These are phyloP conservation scores for Ballota nigra DNA, from an alignment of 257 asterid species.

Conservation along the genomic window DNA sequence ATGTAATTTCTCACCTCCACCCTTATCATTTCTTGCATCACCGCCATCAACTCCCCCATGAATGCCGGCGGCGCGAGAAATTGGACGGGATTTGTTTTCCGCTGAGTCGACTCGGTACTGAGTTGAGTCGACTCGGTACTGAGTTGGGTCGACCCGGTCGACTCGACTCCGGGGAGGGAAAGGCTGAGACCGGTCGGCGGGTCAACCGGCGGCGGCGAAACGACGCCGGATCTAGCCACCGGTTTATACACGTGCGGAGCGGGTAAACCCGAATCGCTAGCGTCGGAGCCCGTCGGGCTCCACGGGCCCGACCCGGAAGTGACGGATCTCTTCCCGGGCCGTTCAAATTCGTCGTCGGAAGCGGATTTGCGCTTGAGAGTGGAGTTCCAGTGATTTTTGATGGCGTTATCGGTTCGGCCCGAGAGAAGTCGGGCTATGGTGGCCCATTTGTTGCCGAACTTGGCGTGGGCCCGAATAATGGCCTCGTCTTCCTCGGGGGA, in stretches of 20 bases:
- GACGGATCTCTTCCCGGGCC: constrained; percentile 61
- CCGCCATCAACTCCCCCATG: constrained; percentile 46
- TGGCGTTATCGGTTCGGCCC: constrained; percentile 56
- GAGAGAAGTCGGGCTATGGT: constrained; percentile 43
- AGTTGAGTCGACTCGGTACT: constrained; percentile 22
- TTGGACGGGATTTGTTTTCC: constrained; percentile 6
- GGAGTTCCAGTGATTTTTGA: constrained; percentile 59
- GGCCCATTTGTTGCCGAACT: constrained; percentile 53
- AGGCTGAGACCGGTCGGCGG: constrained; percentile 59
- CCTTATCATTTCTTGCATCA: constrained; percentile 66
- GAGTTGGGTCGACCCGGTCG: constrained; percentile 1
- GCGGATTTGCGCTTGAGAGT: constrained; percentile 62
- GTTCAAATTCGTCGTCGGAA: constrained; percentile 20
- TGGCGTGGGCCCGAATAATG: constrained; percentile 44
- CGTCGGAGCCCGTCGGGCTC: constrained; percentile 63
- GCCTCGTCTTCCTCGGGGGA: constrained; percentile 39
- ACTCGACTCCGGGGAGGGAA: constrained; percentile 55
- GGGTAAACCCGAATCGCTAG: constrained; percentile 44
- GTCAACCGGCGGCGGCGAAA: constrained; percentile 31
- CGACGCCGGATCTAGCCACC: constrained; percentile 35
- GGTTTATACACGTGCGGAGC: constrained; percentile 42
- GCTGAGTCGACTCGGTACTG: constrained; percentile 20
- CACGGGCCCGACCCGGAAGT: constrained; percentile 63
- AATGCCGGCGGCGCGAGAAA: constrained; percentile 14
- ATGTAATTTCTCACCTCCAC: constrained; percentile 62